Conservation (phyloP, 306 rosid species). For the Comarum palustre region DNA sequence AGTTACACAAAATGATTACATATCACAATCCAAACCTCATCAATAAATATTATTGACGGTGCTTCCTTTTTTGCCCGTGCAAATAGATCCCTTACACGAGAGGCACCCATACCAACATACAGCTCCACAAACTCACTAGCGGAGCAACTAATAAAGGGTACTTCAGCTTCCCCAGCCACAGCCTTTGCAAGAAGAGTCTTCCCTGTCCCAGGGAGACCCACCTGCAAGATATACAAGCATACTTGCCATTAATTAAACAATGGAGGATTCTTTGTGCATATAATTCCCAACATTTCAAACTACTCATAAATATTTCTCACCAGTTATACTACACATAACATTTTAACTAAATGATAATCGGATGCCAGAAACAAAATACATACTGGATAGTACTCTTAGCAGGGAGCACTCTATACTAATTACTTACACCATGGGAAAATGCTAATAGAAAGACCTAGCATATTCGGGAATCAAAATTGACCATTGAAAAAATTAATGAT, state of each 20-base stretch:
- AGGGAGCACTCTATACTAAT: background rate
- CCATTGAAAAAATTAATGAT: background rate
- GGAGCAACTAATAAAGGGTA: slow-evolving; percentile 94
- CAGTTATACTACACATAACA: slow-evolving; percentile 16
- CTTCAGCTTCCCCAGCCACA: slow-evolving; percentile 98
- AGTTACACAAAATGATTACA: slow-evolving; percentile 16
- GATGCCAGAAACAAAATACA: background rate
- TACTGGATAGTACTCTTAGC: background rate
- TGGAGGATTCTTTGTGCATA: slow-evolving; percentile 2
- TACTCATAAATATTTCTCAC: slow-evolving; percentile 10
- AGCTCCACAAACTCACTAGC: slow-evolving; percentile 99
- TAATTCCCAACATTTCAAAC: slow-evolving; percentile 1
- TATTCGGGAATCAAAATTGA: background rate
- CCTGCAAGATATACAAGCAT: slow-evolving; percentile 54
- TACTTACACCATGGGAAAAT: background rate
- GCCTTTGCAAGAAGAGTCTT: slow-evolving; percentile 99
- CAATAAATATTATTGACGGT: slow-evolving; percentile 90
- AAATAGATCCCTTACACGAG: slow-evolving; percentile 99
- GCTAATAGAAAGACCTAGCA: background rate
- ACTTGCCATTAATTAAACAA: slow-evolving; percentile 24
- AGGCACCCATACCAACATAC: slow-evolving; percentile 99
- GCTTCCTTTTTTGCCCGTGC: slow-evolving; percentile 98
- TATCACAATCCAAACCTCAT: slow-evolving; percentile 58
- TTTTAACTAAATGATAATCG: background rate
- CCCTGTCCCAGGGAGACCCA: slow-evolving; percentile 99